Conservation (phyloP, 2,329 filamentous ascomycete genomes). For the Aspergillus sp. region DNA sequence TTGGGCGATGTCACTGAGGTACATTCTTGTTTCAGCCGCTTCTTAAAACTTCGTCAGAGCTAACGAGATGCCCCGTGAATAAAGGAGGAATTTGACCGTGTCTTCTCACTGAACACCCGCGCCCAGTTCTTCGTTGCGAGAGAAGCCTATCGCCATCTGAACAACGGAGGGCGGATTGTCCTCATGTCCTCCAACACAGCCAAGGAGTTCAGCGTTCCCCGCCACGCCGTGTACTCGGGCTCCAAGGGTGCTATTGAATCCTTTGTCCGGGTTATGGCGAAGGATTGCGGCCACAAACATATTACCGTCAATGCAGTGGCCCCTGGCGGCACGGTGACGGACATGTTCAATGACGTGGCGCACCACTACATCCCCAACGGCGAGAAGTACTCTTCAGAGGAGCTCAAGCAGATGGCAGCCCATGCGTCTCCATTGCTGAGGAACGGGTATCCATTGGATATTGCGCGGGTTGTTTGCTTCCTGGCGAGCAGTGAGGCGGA, state of each 20-base stretch:
- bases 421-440: constrained; percentile 5
- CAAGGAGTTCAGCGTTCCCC: constrained; percentile 63
- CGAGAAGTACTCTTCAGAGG: constrained; percentile 3
- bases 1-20: constrained; percentile 31
- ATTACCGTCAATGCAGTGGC: constrained; percentile 69
- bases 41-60: not conserved
- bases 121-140: constrained; percentile 65
- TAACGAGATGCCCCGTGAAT: not conserved
- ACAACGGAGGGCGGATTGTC: constrained; percentile 70
- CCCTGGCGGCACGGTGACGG: constrained; percentile 66
- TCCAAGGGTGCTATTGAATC: constrained; percentile 76
- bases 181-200: constrained; percentile 71
- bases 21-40: constrained; percentile 21
- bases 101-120: constrained; percentile 62
- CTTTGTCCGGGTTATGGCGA: constrained; percentile 73
- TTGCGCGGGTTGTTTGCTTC: constrained; percentile 12
- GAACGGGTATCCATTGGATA: constrained; percentile 6
- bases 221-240: constrained; percentile 72
- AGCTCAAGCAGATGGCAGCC: constrained; percentile 7
- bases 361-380: constrained; percentile 12
- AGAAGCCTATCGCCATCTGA: constrained; percentile 68
- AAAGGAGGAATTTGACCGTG: constrained; percentile 46
- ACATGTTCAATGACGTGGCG: constrained; percentile 58
- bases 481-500: constrained; percentile 8
- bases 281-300: constrained; percentile 66